These are phyloP conservation scores for rapeseed (Brassica napus) DNA, from an alignment of 345 rosid species.

Conservation along the genomic window DNA sequence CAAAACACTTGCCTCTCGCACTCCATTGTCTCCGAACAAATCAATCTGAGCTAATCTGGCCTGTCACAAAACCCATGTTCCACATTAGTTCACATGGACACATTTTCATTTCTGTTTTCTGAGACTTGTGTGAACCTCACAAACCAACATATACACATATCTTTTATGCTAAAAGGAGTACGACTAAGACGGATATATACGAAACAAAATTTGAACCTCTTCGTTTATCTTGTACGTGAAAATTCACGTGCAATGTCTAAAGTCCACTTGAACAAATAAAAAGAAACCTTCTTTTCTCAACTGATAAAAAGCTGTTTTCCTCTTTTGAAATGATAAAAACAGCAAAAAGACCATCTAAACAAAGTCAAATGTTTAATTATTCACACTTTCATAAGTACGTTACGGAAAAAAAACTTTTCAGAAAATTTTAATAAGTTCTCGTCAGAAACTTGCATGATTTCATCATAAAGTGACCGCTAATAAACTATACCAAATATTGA, in stretches of 20 bases:
- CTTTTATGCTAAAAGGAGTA: constrained; percentile 21
- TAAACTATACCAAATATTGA: not conserved
- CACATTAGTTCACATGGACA: constrained; percentile 21
- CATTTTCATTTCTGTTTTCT: not conserved
- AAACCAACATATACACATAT: not conserved
- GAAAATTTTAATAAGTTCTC: constrained; percentile 3
- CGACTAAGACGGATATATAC: constrained; percentile 5
- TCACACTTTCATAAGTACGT: constrained; percentile 3
- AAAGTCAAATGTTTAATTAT: constrained; percentile 28
- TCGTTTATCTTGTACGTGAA: constrained; percentile 35
- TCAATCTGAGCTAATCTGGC: constrained; percentile 79
- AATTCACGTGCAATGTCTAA: constrained; percentile 36
- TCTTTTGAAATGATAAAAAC: not conserved
- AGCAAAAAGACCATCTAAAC: not conserved
- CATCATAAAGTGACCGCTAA: not conserved
- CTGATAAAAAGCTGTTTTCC: not conserved
- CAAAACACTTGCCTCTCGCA: constrained; percentile 83
- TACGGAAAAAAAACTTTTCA: constrained; percentile 18
- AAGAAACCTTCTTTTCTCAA: not conserved
- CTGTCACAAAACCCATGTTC: constrained; percentile 44
- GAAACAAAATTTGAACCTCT: constrained; percentile 18
- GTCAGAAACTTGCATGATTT: constrained; percentile 17
- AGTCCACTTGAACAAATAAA: constrained; percentile 6
- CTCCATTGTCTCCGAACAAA: constrained; percentile 61
- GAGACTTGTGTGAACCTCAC: not conserved